Evolutionary conservation across 2,329 filamentous ascomycete species (phyloP), one percentile per base, ranked within the genome.

Genomic region (Aspergillus terreus): DNA sequence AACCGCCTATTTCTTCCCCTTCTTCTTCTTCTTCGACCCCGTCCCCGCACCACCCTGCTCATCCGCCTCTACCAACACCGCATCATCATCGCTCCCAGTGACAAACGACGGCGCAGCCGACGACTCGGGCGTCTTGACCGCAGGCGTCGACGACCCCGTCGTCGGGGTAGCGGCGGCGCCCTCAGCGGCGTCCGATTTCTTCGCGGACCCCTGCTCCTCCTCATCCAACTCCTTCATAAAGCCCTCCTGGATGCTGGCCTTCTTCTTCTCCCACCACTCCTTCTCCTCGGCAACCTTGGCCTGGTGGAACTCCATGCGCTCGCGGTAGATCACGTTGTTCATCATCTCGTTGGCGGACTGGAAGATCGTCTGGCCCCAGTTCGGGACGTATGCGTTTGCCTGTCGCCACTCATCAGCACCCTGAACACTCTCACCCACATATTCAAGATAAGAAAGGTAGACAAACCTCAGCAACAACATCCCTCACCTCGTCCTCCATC

Each of bases 261-360:
- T 83, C 67, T 87, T 88, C 78, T 88, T 88, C 69, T 90, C 89
- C 94, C 94, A 99, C 90, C 91, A 96, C 65, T 86, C 81, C 75
- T 88, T 89, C 75, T 97, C 94, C 38, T 83, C 77, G 9, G 82
- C 79, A 1, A 84, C 77, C 64, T 89, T 86, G 25, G 78, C 75
- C 63, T 92, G 85, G 52, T 96, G 84, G 56, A 91, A 87, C 44
- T 85, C 82, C 17, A 96, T 79, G 46, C 86, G 82, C 58, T 86
- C 79, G 59, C 90, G 88, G 65, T 96, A 81, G 44, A 85, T 75
- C 40, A 83, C 82, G 75, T 96, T 96, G 66, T 90, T 87, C 53
- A 88, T 85, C 73, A 99, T 96, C 73, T 99, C 94, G 73, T 95
- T 95, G 50, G 94, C 94, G 43, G 89, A 92, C 73, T 99, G 94